phyloP scores from a whole-genome alignment of 1,284 basidiomycete genomes.

The Sporisorium graminicola region DNA sequence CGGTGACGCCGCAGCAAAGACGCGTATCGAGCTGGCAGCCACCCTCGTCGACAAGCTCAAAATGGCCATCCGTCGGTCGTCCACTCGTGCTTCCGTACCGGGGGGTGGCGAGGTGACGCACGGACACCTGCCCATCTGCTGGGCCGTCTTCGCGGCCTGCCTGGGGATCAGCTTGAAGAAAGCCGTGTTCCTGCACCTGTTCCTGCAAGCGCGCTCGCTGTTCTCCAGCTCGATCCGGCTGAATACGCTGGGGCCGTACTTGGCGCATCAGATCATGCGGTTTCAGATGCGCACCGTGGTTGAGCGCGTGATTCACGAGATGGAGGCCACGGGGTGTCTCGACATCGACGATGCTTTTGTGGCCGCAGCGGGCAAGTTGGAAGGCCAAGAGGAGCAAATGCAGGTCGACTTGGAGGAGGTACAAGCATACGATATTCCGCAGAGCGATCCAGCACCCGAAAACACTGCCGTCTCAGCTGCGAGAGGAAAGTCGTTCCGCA shows the following conservation, averaged over 20 bases:
- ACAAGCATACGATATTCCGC: constrained; percentile 10
- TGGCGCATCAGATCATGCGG: constrained; percentile 86
- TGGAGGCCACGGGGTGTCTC: constrained; percentile 16
- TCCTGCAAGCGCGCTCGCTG: constrained; percentile 88
- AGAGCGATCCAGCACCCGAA: background rate
- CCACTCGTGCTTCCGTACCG: constrained; percentile 1
- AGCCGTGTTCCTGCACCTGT: constrained; percentile 82
- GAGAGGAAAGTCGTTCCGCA: constrained; percentile 11
- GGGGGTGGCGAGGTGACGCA: constrained; percentile 61
- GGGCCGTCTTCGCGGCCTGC: constrained; percentile 84
- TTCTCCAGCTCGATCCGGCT: constrained; percentile 91
- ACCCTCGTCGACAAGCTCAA: constrained; percentile 32
- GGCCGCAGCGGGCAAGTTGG: background rate
- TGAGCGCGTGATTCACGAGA: constrained; percentile 16
- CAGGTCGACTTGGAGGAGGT: constrained; percentile 2
- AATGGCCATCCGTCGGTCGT: constrained; percentile 39
- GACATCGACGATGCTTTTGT: background rate
- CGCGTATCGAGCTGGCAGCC: constrained; percentile 15
- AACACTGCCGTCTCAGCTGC: background rate
- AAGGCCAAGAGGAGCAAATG: constrained; percentile 4
- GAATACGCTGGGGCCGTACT: constrained; percentile 92
- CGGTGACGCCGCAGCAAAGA: background rate
- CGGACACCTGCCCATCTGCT: constrained; percentile 90
- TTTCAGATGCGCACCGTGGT: constrained; percentile 74
- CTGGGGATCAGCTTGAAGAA: constrained; percentile 81